Conservation (phyloP, 2,329 filamentous ascomycete genomes). For the Plenodomus lindquistii region DNA sequence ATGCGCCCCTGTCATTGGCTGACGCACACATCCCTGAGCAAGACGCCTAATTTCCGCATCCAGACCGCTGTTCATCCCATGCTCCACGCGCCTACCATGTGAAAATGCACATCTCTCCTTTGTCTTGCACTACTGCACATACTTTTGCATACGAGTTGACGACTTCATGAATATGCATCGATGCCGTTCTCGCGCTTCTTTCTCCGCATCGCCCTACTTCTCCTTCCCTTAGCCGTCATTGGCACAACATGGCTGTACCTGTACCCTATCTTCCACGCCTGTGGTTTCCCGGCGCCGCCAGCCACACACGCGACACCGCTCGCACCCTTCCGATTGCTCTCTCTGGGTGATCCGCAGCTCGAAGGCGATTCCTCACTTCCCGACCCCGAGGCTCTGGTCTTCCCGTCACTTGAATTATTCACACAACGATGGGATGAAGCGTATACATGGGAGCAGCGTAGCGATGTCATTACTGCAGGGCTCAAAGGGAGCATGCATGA, state of each 20-base stretch:
- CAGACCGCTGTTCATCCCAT: background rate
- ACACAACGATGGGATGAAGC: constrained; percentile 22
- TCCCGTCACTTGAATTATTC: constrained; percentile 49
- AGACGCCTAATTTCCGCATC: background rate
- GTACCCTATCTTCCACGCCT: constrained; percentile 78
- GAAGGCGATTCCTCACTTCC: constrained; percentile 89
- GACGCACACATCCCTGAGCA: background rate
- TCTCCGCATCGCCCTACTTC: constrained; percentile 51
- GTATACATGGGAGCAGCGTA: constrained; percentile 10
- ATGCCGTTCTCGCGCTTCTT: constrained; percentile 57
- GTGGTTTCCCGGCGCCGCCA: constrained; percentile 68
- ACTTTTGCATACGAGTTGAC: background rate
- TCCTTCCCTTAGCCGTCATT: constrained; percentile 69
- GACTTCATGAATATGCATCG: constrained; percentile 39
- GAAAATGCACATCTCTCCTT: constrained; percentile 5
- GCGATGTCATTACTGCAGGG: constrained; percentile 14
- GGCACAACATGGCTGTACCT: constrained; percentile 81
- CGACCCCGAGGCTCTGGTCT: constrained; percentile 29
- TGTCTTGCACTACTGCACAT: background rate
- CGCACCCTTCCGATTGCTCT: constrained; percentile 84
- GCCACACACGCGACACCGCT: constrained; percentile 10
- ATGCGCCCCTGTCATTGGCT: constrained; percentile 6
- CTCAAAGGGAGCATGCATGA: constrained; percentile 55
- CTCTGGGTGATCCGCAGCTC: constrained; percentile 88
- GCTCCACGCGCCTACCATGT: constrained; percentile 12